Percentiles rank a stretch among this genome's conserved stretches.
These are phyloP conservation scores for Ananas comosus DNA, from an alignment of 176 grass and related monocot genomes.

Conservation along the genomic window DNA sequence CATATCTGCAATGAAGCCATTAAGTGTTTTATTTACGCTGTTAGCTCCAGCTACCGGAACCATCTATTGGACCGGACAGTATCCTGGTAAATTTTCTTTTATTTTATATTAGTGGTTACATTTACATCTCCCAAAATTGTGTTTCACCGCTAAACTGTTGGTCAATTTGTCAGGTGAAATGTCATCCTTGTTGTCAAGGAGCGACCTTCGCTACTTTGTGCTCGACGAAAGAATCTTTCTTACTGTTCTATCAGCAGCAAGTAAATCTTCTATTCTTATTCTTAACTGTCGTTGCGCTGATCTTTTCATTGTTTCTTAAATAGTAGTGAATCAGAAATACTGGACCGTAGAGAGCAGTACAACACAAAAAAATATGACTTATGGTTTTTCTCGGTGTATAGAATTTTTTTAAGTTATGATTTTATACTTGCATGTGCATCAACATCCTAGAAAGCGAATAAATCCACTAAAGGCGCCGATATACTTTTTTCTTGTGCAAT, in stretches of 20 bases:
- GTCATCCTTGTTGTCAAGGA: conserved; percentile 46
- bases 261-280: conserved; percentile 37
- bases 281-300: background rate
- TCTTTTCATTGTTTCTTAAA: background rate
- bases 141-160: background rate
- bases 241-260: conserved; percentile 42
- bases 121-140: background rate
- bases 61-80: conserved; percentile 57
- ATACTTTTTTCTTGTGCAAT: no score
- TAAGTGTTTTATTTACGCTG: conserved; percentile 44
- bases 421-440: no score
- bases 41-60: conserved; percentile 65
- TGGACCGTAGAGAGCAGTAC: background rate
- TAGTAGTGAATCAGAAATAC: background rate
- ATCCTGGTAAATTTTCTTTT: conserved; percentile 43
- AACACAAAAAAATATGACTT: background rate
- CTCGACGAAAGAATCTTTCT: conserved; percentile 56
- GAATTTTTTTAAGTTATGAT: background rate
- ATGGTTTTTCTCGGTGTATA: background rate
- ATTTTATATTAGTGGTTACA: background rate
- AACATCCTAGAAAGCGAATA: no score
- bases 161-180: conserved; percentile 40
- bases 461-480: no score
- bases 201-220: conserved; percentile 36
- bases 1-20: conserved; percentile 45